These are phyloP conservation scores for Russula emetica DNA, from an alignment of 768 basidiomycete species.

Conservation along the genomic window DNA sequence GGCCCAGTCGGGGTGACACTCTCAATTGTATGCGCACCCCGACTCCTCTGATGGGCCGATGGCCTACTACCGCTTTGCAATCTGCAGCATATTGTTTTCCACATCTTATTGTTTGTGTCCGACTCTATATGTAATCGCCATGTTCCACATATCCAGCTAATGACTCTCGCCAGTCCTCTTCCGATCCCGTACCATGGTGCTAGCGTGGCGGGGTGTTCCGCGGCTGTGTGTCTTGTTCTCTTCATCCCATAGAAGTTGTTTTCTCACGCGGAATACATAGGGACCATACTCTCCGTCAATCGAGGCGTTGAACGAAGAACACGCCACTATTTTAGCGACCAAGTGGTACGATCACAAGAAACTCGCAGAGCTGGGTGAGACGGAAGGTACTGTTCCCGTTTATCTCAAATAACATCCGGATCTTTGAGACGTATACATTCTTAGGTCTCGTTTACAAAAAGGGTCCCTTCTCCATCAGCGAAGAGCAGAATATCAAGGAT, in stretches of 20 bases:
- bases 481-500: slow-evolving; percentile 10
- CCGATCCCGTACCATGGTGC: background rate
- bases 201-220: background rate
- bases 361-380: slow-evolving; percentile 5
- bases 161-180: background rate
- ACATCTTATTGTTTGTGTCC: slow-evolving; percentile 10
- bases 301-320: background rate
- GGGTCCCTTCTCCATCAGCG: slow-evolving; percentile 2
- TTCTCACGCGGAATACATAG: background rate
- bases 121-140: slow-evolving; percentile 8
- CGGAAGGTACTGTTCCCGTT: slow-evolving; percentile 5
- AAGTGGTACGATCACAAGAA: slow-evolving; percentile 15
- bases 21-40: slow-evolving; percentile 2
- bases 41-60: background rate
- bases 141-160: background rate
- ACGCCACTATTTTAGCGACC: slow-evolving; percentile 7
- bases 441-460: slow-evolving; percentile 17
- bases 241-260: background rate
- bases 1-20: background rate
- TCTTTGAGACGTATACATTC: background rate
- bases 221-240: background rate
- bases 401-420: background rate
- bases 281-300: background rate
- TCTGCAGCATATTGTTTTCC: slow-evolving; percentile 9
- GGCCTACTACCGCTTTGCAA: background rate